Base-by-base conservation (phyloP, 1,284 basidiomycete species). In the Boletellus deceptivus region DNA sequence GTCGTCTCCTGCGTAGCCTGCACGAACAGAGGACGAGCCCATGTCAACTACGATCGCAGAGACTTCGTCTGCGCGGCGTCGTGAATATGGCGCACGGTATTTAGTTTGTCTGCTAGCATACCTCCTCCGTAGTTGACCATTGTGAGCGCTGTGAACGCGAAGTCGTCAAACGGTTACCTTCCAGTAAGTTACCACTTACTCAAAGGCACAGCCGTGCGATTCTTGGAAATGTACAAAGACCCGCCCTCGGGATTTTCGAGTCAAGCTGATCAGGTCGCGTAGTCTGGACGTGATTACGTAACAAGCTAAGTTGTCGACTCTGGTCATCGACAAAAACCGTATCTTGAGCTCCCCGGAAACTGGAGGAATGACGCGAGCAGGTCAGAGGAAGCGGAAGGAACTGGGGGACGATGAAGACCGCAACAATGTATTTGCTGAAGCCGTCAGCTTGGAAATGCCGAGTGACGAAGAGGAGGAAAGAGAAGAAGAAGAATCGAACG, bases 1-100 rank as follows among this genome's bases (percentile, higher is more conserved):
- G 67, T 99, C 97, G 71, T 99, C 96, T 45, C 97, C 97, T 16
- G 97, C 96, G 70, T 96, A 97, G 43, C 97, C 97, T 20, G 92
- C 93, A 64, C 96, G 87, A 53, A 94, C 76, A 17, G 92, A 89
- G 43, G 91, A 89, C 35, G 91, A 80, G 43, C 97, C 97, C 64
- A 98, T 89, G 74, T 99, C 97, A 49, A 99, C 75, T 35, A 99
- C 97, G 49, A 99, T 76, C 20, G 96, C 97, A 45, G 93, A 91
- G 42, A 99, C 94, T 75, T 95, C 93, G 68, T 94, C 92, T 92
- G 55, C 17, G 36, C 4, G 34, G 22, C 27, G 33, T 18, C 13
- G 29, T 52, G 5, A 53, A 39, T 40, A 3, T 52, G 33, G 5
- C 39, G 22, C 14, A 40, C 3, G 11, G 14, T 10, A 8, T 27